A percentile compares a stretch with the other conserved stretches of the same genome.
These are phyloP conservation scores for Russula earlei DNA, from an alignment of 768 basidiomycete genomes.

Conservation along the genomic window DNA sequence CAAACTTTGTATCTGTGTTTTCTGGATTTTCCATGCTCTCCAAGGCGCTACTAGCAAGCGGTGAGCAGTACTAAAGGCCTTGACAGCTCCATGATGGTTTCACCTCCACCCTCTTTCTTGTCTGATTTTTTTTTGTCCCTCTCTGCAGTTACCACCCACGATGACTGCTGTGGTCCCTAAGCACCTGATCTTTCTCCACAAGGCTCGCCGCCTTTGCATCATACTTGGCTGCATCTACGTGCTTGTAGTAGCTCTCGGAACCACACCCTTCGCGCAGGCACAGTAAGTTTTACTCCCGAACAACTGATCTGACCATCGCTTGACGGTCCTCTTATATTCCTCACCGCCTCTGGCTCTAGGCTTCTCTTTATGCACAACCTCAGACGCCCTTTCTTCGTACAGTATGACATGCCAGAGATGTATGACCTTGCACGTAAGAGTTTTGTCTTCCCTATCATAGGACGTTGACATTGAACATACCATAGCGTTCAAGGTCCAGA, in stretches of 20 bases:
- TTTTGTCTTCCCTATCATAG: slow-evolving; percentile 2
- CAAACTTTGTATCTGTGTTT: not conserved
- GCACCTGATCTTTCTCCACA: slow-evolving; percentile 17
- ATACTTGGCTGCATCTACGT: slow-evolving; percentile 45
- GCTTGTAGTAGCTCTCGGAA: slow-evolving; percentile 38
- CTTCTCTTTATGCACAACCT: slow-evolving; percentile 59
- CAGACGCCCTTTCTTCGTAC: slow-evolving; percentile 50
- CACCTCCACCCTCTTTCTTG: not conserved
- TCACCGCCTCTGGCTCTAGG: slow-evolving; percentile 25
- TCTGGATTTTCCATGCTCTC: slow-evolving; percentile 5
- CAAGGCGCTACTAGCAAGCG: not conserved
- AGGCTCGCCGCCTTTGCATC: slow-evolving; percentile 26
- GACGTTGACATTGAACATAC: no score
- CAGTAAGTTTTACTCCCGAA: slow-evolving; percentile 40
- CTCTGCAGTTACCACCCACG: not conserved
- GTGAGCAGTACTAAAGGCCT: not conserved
- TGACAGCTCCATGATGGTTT: not conserved
- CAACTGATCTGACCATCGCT: not conserved
- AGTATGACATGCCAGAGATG: slow-evolving; percentile 60
- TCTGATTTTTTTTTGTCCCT: not conserved
- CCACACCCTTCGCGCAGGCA: slow-evolving; percentile 56
- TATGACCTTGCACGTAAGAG: slow-evolving; percentile 74
- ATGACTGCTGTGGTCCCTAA: slow-evolving; percentile 8
- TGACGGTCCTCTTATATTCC: slow-evolving; percentile 25
- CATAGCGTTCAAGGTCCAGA: slow-evolving; percentile 46